Percentiles rank a stretch among this genome's conserved stretches.
phyloP scores from a whole-genome alignment of 176 grass and related monocot species.

The Rhynchospora tenuis region DNA sequence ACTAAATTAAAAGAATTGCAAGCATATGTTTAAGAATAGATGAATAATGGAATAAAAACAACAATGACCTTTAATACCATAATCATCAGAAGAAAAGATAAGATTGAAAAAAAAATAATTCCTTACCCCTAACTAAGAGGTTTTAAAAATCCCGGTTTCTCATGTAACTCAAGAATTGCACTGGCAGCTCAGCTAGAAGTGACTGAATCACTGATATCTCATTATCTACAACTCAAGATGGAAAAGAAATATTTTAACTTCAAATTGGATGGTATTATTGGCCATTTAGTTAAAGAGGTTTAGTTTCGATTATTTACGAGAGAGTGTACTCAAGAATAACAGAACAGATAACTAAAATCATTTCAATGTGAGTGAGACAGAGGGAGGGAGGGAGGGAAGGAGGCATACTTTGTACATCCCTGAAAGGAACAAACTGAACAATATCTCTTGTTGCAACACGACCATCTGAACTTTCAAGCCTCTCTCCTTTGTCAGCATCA shows the following conservation, averaged over 20 bases:
- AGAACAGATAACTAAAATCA: neutral
- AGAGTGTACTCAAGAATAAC: neutral
- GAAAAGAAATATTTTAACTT: neutral
- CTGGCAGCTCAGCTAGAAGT: constrained; percentile 95
- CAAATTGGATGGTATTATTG: neutral
- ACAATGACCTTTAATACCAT: neutral
- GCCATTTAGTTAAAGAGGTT: neutral
- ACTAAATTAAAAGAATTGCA: constrained; percentile 4
- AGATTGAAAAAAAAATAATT: constrained; percentile 21
- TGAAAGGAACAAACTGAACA: constrained; percentile 87
- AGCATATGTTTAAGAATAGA: neutral
- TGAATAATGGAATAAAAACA: neutral
- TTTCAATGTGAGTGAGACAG: neutral
- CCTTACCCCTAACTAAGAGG: constrained; percentile 30
- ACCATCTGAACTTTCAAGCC: constrained; percentile 73
- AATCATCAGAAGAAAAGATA: constrained; percentile 6
- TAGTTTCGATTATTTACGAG: neutral
- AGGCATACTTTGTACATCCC: constrained; percentile 67
- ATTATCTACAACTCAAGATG: constrained; percentile 39
- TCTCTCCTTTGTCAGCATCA: constrained; percentile 91
- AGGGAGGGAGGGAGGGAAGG: neutral
- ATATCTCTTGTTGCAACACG: constrained; percentile 87
- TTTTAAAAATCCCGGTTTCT: constrained; percentile 70
- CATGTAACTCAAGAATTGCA: constrained; percentile 97
- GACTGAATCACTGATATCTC: constrained; percentile 67